Evolutionary conservation across 306 rosid genomes (phyloP), one percentile per base, ranked within the genome.

Genomic region (Inga oerstediana): DNA sequence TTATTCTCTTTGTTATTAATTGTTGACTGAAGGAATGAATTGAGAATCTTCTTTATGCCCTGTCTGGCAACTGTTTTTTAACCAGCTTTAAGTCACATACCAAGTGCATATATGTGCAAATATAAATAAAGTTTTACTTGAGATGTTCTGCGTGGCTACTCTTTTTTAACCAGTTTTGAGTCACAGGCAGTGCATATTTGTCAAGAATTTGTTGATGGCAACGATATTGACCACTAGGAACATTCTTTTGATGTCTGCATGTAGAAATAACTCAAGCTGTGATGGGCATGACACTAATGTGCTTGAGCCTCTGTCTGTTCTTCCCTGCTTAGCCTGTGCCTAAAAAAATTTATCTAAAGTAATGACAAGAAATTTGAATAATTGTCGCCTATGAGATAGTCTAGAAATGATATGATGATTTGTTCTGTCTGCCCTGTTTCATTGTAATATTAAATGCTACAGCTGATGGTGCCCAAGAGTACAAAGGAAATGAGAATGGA

Each of bases 401-500:
- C 56, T 30, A 62, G 37, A 58, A 52, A 52, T 8, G 19, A 41
- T 72, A 32, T 61, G 54, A 35, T n/a, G 39, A 41, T 11, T 54
- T 73, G 11, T 85, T 77, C 39, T 37, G 17, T 64, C 76, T 64
- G 16, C 56, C 54, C 69, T 44, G 56, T 86, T 80, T 84, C 58
- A 80, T 80, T 78, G 12, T 68, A 74, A 71, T 41, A 72, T 86
- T 71, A 52, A 12, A 58, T 64, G 46, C 45, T 85, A 71, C 89
- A 95, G 98, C 85, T 79, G 84, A 85, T 59, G 85, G 37, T 80
- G 82, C 74, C 70, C 92, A 82, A 84, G 90, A 88, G 81, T 73
- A 80, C 66, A 77, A 85, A 78, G 85, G 52, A 80, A 64, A 79
- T 67, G 85, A 43, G 45, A 77, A 81, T 84, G 89, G 83, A 86